Base-by-base conservation (phyloP, 805 yeast species). In the Starmerella vaccinii region DNA sequence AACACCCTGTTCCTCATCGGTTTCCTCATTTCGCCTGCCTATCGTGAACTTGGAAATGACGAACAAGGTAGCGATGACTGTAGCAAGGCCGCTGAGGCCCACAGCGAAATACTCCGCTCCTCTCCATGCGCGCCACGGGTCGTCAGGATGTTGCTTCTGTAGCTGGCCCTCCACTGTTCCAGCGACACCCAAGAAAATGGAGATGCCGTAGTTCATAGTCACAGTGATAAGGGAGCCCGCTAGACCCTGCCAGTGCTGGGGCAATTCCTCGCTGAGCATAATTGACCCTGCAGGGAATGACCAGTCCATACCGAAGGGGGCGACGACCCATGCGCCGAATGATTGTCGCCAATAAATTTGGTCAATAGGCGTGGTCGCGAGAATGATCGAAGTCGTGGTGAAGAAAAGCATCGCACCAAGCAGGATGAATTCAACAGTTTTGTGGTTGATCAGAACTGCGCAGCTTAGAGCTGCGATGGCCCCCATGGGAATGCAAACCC, bases 191-290 rank as follows among this genome's bases (percentile, higher is more conserved):
- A 84, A 67, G 29, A 81, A 78, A 13, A 82, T 63, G 0, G 88
- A 77, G 58, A 78, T 81, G 0, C 88, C 78, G 62, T 83, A 84
- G 63, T 81, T 83, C 23, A 80, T 77, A 56, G 79, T 77, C 0
- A 89, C 81, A 18, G 80, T 72, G 5, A 82, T 81, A 34, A 84
- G 66, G 0, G 88, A 81, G 0, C 86, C 88, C 0, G 88, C 88
- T 72, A 81, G 75, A 9, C 90, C 92, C 65, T 84, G 90, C 57
- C 78, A 77, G 49, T 74, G 68, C 44, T 69, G 65, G 0, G 89
- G 88, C 29, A 83, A 67, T 43, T 66, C 67, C 53, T 78, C 79
- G 13, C 82, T 75, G 33, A 83, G 62, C 16, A 81, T 72, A 44
- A 82, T 70, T 0, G 86, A 75, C 0, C 83, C 80, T 1, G 88